Conservation (phyloP, 1,284 basidiomycete genomes). For the Polyporus tsugae region DNA sequence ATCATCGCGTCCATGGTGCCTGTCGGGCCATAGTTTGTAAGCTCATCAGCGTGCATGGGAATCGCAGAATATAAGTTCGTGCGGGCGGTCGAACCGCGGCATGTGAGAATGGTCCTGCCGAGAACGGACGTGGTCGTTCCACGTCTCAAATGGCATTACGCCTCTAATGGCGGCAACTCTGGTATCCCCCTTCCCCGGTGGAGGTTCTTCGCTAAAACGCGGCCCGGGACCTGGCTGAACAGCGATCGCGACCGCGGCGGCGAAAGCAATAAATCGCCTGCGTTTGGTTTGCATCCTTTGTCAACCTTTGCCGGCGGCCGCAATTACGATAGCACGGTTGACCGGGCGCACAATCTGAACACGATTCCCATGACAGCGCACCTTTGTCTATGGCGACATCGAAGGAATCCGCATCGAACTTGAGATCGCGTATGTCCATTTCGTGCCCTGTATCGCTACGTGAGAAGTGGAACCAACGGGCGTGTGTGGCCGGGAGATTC, state of each 20-base stretch:
- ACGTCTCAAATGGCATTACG: not conserved
- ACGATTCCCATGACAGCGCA: conserved; percentile 30
- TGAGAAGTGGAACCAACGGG: not conserved
- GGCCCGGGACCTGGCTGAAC: no score
- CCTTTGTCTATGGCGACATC: conserved; percentile 94
- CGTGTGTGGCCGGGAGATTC: conserved; percentile 32
- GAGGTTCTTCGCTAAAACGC: no score
- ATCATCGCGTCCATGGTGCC: conserved; percentile 96
- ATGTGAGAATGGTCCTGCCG: no score
- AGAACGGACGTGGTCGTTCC: not conserved
- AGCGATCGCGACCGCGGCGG: no score
- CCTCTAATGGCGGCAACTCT: not conserved
- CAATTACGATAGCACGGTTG: not conserved
- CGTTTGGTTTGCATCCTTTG: not conserved
- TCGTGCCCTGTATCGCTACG: conserved; percentile 72
- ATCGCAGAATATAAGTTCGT: not conserved
- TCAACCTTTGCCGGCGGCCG: not conserved
- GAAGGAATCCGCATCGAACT: conserved; percentile 74
- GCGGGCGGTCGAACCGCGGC: not conserved
- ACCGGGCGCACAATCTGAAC: not conserved
- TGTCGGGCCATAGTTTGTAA: conserved; percentile 33
- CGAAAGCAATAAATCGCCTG: no score
- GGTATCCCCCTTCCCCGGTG: not conserved
- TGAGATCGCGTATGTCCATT: conserved; percentile 86
- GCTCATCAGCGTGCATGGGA: not conserved